A percentile compares a stretch with the other conserved stretches of the same genome.
phyloP scores from a whole-genome alignment of 148 eudicot genomes.

The Cornus controversa region DNA sequence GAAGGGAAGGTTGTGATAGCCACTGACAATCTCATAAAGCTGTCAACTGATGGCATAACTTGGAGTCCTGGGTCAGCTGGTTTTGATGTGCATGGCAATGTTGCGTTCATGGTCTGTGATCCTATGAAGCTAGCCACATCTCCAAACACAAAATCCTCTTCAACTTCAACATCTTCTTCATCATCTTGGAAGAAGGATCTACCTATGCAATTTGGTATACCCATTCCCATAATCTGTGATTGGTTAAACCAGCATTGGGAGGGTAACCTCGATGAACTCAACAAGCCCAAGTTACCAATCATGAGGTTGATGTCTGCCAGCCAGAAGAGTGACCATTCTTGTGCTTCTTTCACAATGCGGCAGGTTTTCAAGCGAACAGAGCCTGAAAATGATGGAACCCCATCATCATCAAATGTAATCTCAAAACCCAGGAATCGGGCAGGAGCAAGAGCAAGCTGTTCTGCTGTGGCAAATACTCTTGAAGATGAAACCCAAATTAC shows the following conservation, averaged over 20 bases:
- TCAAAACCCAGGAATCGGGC: constrained; percentile 45
- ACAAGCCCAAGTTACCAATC: constrained; percentile 83
- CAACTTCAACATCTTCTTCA: constrained; percentile 75
- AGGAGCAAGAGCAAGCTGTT: constrained; percentile 40
- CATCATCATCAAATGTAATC: constrained; percentile 50
- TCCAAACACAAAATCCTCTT: constrained; percentile 63
- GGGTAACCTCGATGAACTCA: constrained; percentile 88
- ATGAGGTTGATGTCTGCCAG: constrained; percentile 73
- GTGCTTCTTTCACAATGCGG: constrained; percentile 82
- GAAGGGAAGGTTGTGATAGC: constrained; percentile 95
- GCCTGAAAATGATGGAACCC: constrained; percentile 48
- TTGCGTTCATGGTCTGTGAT: constrained; percentile 94
- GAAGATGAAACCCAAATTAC: constrained; percentile 36
- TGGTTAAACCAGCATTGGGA: constrained; percentile 99
- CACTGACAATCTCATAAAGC: constrained; percentile 93
- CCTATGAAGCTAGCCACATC: constrained; percentile 97
- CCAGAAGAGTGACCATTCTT: constrained; percentile 76
- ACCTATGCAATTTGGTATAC: constrained; percentile 88
- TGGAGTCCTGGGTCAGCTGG: constrained; percentile 97
- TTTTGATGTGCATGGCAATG: constrained; percentile 87
- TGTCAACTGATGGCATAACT: constrained; percentile 68
- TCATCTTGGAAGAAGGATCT: constrained; percentile 72
- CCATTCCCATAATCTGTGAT: constrained; percentile 78
- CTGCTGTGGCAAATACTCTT: constrained; percentile 28
- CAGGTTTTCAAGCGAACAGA: constrained; percentile 66